A percentile compares a stretch with the other conserved stretches of the same genome.
phyloP scores from a whole-genome alignment of 305 asterid genomes.

The Fraxinus dipetala region DNA sequence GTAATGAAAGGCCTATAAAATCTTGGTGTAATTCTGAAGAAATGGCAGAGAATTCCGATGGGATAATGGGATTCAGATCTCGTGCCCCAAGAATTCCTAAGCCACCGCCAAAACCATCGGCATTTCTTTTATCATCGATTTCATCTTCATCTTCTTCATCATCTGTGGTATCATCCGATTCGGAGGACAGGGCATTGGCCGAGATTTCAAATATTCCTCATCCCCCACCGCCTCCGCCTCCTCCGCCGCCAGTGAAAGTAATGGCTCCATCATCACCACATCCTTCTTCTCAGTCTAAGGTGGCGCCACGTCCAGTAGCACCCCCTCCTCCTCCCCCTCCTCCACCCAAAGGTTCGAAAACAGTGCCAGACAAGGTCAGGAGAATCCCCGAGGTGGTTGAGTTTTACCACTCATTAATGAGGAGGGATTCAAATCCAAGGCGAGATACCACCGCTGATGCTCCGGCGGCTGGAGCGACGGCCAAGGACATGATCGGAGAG shows the following conservation, averaged over 20 bases:
- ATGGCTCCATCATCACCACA: constrained; percentile 29
- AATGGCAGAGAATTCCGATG: constrained; percentile 42
- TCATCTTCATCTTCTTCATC: constrained; percentile 29
- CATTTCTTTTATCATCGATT: constrained; percentile 41
- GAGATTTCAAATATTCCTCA: constrained; percentile 48
- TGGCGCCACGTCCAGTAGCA: constrained; percentile 18
- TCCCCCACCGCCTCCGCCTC: constrained; percentile 45
- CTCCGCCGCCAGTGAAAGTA: constrained; percentile 12
- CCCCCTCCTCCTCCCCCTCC: constrained; percentile 72
- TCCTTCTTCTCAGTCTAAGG: constrained; percentile 33
- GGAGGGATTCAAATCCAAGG: constrained; percentile 73
- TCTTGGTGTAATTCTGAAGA: constrained; percentile 49
- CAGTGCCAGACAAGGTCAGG: constrained; percentile 58
- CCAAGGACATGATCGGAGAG: constrained; percentile 97
- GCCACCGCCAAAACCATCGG: constrained; percentile 82
- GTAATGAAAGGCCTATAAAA: constrained; percentile 35
- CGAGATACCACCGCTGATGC: constrained; percentile 41
- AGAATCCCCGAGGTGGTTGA: constrained; percentile 96
- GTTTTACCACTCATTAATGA: constrained; percentile 89
- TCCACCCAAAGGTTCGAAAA: constrained; percentile 48
- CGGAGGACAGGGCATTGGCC: constrained; percentile 58
- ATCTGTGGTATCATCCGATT: constrained; percentile 52
- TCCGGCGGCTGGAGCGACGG: constrained; percentile 45
- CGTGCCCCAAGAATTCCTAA: constrained; percentile 79
- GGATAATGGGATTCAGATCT: constrained; percentile 42